These are phyloP conservation scores for Tolypocladium cylindrosporum DNA, from an alignment of 2,329 filamentous ascomycete genomes.

Conservation along the genomic window DNA sequence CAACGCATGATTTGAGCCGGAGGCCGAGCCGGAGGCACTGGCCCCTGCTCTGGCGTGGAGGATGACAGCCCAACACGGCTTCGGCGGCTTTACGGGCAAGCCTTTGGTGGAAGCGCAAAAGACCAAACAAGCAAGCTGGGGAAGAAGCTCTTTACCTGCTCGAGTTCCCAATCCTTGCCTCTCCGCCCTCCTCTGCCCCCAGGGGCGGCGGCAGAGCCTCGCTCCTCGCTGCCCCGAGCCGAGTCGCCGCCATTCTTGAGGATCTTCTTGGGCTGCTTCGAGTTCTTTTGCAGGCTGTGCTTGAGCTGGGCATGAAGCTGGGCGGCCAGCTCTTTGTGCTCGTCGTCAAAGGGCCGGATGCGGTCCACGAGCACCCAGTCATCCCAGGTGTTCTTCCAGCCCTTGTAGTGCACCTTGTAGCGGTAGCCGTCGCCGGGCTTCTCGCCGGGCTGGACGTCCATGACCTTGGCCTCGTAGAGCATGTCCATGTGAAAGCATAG, in stretches of 20 bases:
- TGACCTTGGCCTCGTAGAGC: conserved; percentile 93
- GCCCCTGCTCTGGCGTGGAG: not conserved
- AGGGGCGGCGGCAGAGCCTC: conserved; percentile 50
- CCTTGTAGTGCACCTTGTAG: conserved; percentile 97
- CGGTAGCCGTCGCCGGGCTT: conserved; percentile 61
- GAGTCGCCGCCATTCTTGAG: conserved; percentile 31
- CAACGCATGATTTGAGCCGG: not conserved
- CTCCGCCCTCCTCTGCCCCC: conserved; percentile 61
- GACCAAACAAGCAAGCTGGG: not conserved
- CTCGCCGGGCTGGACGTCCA: conserved; percentile 64
- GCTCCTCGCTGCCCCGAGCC: conserved; percentile 67
- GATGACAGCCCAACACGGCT: not conserved
- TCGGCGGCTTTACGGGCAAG: not conserved
- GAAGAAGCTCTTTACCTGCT: conserved; percentile 50
- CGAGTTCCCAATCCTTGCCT: conserved; percentile 71
- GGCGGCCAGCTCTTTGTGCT: conserved; percentile 82
- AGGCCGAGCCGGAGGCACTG: not conserved
- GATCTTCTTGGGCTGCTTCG: conserved; percentile 44
- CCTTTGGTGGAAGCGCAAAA: not conserved
- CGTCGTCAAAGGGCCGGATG: conserved; percentile 86
- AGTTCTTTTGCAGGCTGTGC: conserved; percentile 40
- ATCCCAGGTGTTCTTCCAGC: conserved; percentile 99
- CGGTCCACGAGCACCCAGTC: conserved; percentile 95
- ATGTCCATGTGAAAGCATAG: conserved; percentile 96
- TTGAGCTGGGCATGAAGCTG: conserved; percentile 63